A percentile compares a stretch with the other conserved stretches of the same genome.
phyloP scores from a whole-genome alignment of 345 rosid genomes.

The Salix suchowensis region DNA sequence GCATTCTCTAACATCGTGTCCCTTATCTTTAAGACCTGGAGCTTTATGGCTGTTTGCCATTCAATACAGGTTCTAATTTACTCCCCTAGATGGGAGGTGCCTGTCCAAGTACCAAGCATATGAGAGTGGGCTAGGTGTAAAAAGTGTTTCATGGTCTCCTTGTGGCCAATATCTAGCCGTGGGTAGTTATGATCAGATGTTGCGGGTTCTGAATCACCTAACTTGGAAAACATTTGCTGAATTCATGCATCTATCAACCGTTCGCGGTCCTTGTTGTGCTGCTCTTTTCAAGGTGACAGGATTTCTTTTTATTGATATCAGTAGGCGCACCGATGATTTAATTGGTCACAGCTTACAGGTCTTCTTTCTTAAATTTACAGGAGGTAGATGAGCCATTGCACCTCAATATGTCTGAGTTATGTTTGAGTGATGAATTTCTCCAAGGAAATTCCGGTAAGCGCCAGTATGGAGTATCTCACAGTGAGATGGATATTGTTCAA shows the following conservation, averaged over 20 bases:
- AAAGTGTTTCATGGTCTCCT: slow-evolving; percentile 90
- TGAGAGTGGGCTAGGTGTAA: slow-evolving; percentile 95
- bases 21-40: background rate
- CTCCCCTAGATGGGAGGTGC: slow-evolving; percentile 97
- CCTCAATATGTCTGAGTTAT: slow-evolving; percentile 76
- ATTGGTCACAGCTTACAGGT: slow-evolving; percentile 1
- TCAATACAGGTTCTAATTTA: slow-evolving; percentile 73
- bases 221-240: slow-evolving; percentile 99
- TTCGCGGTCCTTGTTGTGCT: slow-evolving; percentile 83
- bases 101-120: slow-evolving; percentile 90
- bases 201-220: slow-evolving; percentile 79
- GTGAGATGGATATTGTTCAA: background rate
- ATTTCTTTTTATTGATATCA: slow-evolving; percentile 5
- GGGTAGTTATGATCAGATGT: slow-evolving; percentile 95
- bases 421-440: slow-evolving; percentile 64
- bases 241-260: slow-evolving; percentile 75
- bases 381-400: slow-evolving; percentile 88
- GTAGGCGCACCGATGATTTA: background rate
- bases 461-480: background rate
- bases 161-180: slow-evolving; percentile 94
- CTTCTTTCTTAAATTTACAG: slow-evolving; percentile 35
- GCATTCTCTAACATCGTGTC: background rate
- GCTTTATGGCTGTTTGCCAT: slow-evolving; percentile 5
- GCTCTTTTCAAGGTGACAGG: slow-evolving; percentile 71
- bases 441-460: slow-evolving; percentile 59